These are phyloP conservation scores for Escovopsis weberi DNA, from an alignment of 2,329 filamentous ascomycete genomes.

Conservation along the genomic window DNA sequence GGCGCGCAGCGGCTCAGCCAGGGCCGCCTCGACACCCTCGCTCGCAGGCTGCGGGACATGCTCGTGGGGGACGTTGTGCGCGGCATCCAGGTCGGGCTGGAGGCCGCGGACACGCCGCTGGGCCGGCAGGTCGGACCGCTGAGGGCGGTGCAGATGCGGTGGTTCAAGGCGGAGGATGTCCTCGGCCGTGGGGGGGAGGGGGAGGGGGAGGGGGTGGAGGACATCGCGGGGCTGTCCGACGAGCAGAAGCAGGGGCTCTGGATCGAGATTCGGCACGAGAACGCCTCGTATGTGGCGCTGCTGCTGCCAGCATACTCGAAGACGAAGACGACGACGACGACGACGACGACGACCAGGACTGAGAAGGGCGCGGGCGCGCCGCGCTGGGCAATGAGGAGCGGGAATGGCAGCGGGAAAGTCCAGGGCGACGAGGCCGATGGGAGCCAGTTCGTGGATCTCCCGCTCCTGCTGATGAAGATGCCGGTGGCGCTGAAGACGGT, in stretches of 20 bases:
- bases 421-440: conserved; percentile 6
- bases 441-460: conserved; percentile 30
- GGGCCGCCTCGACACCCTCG: conserved; percentile 26
- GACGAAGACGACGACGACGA: background rate
- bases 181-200: conserved; percentile 10
- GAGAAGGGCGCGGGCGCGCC: background rate
- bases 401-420: background rate
- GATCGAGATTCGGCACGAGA: conserved; percentile 39
- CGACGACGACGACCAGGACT: background rate
- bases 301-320: conserved; percentile 27
- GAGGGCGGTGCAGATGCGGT: conserved; percentile 32
- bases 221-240: conserved; percentile 9
- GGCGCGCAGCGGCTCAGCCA: conserved; percentile 25
- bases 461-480: conserved; percentile 41
- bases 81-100: conserved; percentile 39
- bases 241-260: conserved; percentile 21
- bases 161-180: conserved; percentile 23
- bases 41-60: conserved; percentile 35
- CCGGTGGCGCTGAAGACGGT: conserved; percentile 35
- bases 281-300: conserved; percentile 34
- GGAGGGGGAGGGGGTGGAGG: conserved; percentile 1
- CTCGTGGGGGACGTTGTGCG: conserved; percentile 46
- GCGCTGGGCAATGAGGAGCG: conserved; percentile 11
- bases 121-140: conserved; percentile 26
- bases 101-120: conserved; percentile 24